phyloP scores from a whole-genome alignment of 1,139 yeast species.

The Petasospora fabianii region DNA sequence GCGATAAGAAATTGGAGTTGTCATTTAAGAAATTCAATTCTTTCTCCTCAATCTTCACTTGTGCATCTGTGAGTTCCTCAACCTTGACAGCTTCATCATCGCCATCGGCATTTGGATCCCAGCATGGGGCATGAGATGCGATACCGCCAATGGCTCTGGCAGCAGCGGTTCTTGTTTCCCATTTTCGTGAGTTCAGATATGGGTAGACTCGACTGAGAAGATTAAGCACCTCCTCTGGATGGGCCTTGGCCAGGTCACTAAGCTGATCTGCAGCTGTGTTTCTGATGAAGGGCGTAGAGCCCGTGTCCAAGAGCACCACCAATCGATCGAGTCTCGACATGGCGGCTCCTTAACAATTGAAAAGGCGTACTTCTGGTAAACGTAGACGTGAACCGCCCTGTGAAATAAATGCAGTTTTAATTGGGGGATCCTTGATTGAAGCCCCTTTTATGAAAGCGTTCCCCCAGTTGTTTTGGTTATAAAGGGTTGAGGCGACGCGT shows the following conservation, averaged over 20 bases:
- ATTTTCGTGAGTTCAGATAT: slow-evolving; percentile 71
- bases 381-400: slow-evolving; percentile 2
- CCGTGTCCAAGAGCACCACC: slow-evolving; percentile 83
- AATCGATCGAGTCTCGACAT: slow-evolving; percentile 60
- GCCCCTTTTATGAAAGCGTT: too few relatives aligned
- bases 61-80: slow-evolving; percentile 24
- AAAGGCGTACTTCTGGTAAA: background rate
- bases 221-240: slow-evolving; percentile 87
- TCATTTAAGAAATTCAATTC: slow-evolving; percentile 34
- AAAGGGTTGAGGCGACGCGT: background rate
- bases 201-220: slow-evolving; percentile 89
- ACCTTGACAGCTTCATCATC: slow-evolving; percentile 19
- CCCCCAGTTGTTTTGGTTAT: background rate
- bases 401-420: background rate
- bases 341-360: slow-evolving; percentile 13
- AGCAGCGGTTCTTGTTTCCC: slow-evolving; percentile 97
- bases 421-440: background rate
- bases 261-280: slow-evolving; percentile 97
- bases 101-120: slow-evolving; percentile 72
- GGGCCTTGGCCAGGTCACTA: slow-evolving; percentile 89
- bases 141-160: slow-evolving; percentile 96
- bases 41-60: slow-evolving; percentile 35
- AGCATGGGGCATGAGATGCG: slow-evolving; percentile 67
- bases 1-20: slow-evolving; percentile 42
- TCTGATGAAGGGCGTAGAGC: slow-evolving; percentile 90